Evolutionary conservation across 2,329 filamentous ascomycete genomes (phyloP), one percentile per base, ranked within the genome.

Genomic region (Talaromyces atroroseus): DNA sequence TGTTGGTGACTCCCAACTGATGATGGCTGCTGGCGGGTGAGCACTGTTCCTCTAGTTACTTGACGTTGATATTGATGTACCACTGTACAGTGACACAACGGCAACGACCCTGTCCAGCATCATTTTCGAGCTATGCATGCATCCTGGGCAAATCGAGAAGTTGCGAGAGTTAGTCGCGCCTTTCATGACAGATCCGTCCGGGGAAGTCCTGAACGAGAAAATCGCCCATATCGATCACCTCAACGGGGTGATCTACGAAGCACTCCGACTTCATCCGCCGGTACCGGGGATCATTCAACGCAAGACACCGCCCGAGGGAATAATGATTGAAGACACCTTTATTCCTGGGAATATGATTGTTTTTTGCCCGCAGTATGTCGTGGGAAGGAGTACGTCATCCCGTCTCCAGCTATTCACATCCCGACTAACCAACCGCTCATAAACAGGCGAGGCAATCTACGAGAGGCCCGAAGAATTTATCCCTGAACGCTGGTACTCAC

Each of bases 221-320:
- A 61, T 52, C 38, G 40, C 52, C 16, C 49, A 52, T 48, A 45
- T 59, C 16, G 53, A 56, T 21, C 61, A 76, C 60, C 66, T 78
- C 3, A 69, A 74, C 53, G 74, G 74, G 14, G 68, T 76, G 16
- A 74, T 78, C 60, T 71, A 75, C 53, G 76, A 79, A 60, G 67
- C 73, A 0, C 61, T 77, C 3, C 68, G 76, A 4, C 63, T 71
- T 16, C 73, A 77, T 59, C 75, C 75, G 5, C 71, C 76, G 0
- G 69, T 74, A 0, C 75, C 76, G 0, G 64, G 73, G 44, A 65
- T 64, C 5, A 62, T 78, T 2, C 71, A 71, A n/a, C 65, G 75
- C 8, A 65, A 73, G 1, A 68, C 69, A 0, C 75, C 76, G 2
- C 52, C 64, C 5, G 69, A 68, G 10, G 76, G 75, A 6, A 61